Evolutionary conservation across 805 yeast genomes (phyloP), one percentile per base, ranked within the genome.

Genomic region (Pichia eremophila): DNA sequence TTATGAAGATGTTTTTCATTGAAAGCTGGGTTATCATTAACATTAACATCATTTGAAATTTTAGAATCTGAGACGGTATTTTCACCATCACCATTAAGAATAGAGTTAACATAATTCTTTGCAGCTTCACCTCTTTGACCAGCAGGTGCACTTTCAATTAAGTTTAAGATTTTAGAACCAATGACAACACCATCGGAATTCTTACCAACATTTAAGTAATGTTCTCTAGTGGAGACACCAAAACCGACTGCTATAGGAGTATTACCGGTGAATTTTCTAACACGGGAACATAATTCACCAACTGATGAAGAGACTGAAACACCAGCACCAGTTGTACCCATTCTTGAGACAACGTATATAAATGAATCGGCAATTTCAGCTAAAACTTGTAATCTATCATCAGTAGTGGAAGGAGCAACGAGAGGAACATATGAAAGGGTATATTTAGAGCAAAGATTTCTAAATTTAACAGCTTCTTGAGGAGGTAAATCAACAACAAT

Each of bases 401-500:
- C 91, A 38, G 95, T 84, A 43, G 99, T 93, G 34, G 96, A 85
- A 40, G 99, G 99, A 2, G 99, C 97, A 43, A 93, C 95, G 51
- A 93, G 72, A 38, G 99, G 99, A 51, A 93, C 80, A 62, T 89
- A 89, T 45, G 91, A 81, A 54, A 93, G 66, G 9, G 87, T 95
- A 49, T 75, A 70, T 44, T 71, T 67, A 29, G 83, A 62, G 64
- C 95, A 87, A 44, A 72, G 71, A 48, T 78, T 72, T 72, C 99
- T 80, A 66, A 91, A 85, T 55, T 84, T 79, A 55, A 85, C 74
- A 18, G 99, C 98, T 67, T 90, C 98, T 73, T 93, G 97, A 29
- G 99, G 99, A 44, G 99, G 99, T 58, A 93, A 72, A 66, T 93
- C 99, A 40, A 91, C 97, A 45, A 93, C 79, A 58, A 93, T 83